These are phyloP conservation scores for Nymphaea colorata DNA, from an alignment of 164 flowering plant species.

Conservation along the genomic window DNA sequence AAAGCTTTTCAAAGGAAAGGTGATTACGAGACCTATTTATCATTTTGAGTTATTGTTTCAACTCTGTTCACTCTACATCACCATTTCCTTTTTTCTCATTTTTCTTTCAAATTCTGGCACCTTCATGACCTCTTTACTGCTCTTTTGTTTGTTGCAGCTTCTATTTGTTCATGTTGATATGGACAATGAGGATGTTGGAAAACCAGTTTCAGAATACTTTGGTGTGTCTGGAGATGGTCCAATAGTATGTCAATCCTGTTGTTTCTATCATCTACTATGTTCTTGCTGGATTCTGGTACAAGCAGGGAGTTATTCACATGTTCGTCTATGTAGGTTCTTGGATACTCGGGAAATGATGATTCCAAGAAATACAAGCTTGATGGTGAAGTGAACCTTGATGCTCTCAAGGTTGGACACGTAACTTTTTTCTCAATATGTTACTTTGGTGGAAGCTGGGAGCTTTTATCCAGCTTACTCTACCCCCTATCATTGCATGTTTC, in stretches of 20 bases:
- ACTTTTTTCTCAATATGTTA: neutral
- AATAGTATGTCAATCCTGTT: constrained; percentile 19
- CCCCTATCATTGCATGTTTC: too few species aligned
- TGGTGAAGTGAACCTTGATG: constrained; percentile 52
- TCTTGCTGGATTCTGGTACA: neutral
- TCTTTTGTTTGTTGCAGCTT: constrained; percentile 36
- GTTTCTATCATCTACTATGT: neutral
- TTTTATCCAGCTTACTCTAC: too few species aligned
- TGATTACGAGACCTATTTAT: constrained; percentile 7
- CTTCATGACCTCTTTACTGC: neutral
- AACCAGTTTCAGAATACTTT: constrained; percentile 82
- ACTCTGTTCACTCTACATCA: neutral
- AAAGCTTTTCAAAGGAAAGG: constrained; percentile 89
- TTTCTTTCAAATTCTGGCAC: too few species aligned
- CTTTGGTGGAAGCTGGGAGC: neutral
- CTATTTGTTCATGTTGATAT: constrained; percentile 65
- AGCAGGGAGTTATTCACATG: neutral
- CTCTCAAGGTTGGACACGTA: constrained; percentile 46
- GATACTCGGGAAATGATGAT: constrained; percentile 69
- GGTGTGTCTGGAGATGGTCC: constrained; percentile 66
- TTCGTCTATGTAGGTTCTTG: constrained; percentile 41
- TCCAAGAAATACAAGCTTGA: constrained; percentile 47
- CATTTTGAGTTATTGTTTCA: neutral
- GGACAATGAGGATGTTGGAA: constrained; percentile 86
- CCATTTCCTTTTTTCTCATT: too few species aligned